Percentiles rank a stretch among this genome's conserved stretches.
phyloP scores from a whole-genome alignment of 2,329 filamentous ascomycete species.

The Aureobasidium pullulans region DNA sequence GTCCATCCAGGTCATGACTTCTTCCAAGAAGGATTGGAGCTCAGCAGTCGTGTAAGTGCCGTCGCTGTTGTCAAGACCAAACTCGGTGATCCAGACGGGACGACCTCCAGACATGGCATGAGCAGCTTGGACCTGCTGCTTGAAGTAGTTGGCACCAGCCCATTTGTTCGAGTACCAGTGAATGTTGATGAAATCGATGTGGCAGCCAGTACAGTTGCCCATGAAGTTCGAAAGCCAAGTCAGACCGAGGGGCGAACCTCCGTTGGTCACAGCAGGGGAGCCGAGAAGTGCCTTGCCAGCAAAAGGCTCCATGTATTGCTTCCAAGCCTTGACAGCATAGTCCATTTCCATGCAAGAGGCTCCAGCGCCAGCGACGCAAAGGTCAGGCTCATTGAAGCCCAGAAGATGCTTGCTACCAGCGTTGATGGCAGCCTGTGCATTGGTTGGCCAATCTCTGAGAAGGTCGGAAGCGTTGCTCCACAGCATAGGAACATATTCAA shows the following conservation, averaged over 20 bases:
- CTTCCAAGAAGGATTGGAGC: slow-evolving; percentile 38
- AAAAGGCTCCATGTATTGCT: slow-evolving; percentile 47
- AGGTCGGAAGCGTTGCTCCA: slow-evolving; percentile 19
- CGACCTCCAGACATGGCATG: slow-evolving; percentile 14
- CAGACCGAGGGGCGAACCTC: slow-evolving; percentile 39
- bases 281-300: slow-evolving; percentile 43
- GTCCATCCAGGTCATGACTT: slow-evolving; percentile 37
- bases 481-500: slow-evolving; percentile 23
- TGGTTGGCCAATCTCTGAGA: slow-evolving; percentile 17
- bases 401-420: slow-evolving; percentile 44
- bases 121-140: slow-evolving; percentile 38
- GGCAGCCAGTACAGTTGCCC: slow-evolving; percentile 44
- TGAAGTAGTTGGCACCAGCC: slow-evolving; percentile 25
- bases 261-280: slow-evolving; percentile 55
- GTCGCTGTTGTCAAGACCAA: slow-evolving; percentile 39
- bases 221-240: slow-evolving; percentile 49
- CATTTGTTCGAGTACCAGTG: slow-evolving; percentile 50
- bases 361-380: slow-evolving; percentile 28
- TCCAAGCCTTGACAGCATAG: slow-evolving; percentile 45
- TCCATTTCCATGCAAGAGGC: slow-evolving; percentile 50
- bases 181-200: slow-evolving; percentile 51
- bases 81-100: slow-evolving; percentile 48
- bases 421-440: slow-evolving; percentile 19
- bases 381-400: slow-evolving; percentile 64
- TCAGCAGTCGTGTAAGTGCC: slow-evolving; percentile 30